Base-by-base conservation (phyloP, 768 basidiomycete species). In the Suillus placidus region DNA sequence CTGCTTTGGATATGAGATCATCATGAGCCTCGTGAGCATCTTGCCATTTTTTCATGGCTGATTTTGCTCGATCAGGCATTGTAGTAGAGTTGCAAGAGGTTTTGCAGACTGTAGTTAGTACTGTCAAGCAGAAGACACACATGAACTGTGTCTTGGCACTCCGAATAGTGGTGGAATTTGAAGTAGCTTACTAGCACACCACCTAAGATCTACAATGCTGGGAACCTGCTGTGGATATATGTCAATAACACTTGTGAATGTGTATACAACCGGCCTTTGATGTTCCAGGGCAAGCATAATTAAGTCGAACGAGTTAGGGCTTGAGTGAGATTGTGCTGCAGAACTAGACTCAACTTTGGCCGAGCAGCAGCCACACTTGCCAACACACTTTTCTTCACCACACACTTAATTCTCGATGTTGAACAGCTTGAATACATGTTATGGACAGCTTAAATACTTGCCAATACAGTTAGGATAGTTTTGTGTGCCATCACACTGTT, bases 21-120 rank as follows among this genome's bases (percentile, higher is more conserved):
- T 55, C 49, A 63, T 70, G 67, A 18, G 32, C 60, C 16, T 76
- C 62, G 14, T 66, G 56, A 14, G 71, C 67, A 49, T 34, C 14
- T 18, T 69, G 69, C 12, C 6, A 7, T 38, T 64, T 64, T 66
- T 68, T 72, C 2, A 58, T 66, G 30, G 61, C 63, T 30, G 70
- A 72, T 67, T 71, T 60, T 18, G 4, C 58, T 40, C n/a, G 6
- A 40, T n/a, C 37, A 23, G 58, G 58, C 58, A 60, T 60, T 18
- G 20, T 34, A 23, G 58, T 45, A 45, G 43, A 45, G 43, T 45
- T 6, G 18, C 43, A 20, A 20, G 43, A 45, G 43, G 43, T 20
- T 45, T 45, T 45, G 7, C 43, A 47, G 45, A 47, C n/a, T 47
- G 10, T 47, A n/a, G 45, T 47, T n/a, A n/a, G n/a, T n/a, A 47